phyloP scores from a whole-genome alignment of 805 yeast species.

The Peterozyma xylosa region DNA sequence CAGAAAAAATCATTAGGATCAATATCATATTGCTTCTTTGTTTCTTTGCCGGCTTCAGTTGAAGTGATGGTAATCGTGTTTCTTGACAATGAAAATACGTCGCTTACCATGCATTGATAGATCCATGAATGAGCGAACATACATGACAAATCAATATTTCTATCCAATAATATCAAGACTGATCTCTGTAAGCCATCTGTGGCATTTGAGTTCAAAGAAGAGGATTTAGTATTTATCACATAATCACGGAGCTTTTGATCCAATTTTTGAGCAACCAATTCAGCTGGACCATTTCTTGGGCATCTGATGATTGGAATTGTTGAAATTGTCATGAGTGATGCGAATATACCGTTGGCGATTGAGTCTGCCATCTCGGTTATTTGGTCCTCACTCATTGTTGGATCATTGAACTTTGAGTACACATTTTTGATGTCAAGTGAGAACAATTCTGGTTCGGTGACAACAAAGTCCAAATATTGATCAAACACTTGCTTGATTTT shows the following conservation, averaged over 20 bases:
- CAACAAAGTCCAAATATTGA: constrained; percentile 87
- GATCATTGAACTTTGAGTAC: constrained; percentile 64
- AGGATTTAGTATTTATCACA: constrained; percentile 57
- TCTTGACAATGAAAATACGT: constrained; percentile 74
- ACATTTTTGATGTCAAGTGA: constrained; percentile 63
- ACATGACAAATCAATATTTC: constrained; percentile 84
- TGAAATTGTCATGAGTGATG: constrained; percentile 69
- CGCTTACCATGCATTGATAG: constrained; percentile 93
- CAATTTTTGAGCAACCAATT: constrained; percentile 79
- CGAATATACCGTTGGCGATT: constrained; percentile 75
- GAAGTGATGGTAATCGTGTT: constrained; percentile 67
- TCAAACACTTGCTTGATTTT: constrained; percentile 86
- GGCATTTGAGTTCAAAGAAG: constrained; percentile 9
- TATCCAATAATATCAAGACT: constrained; percentile 76
- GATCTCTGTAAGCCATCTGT: constrained; percentile 39
- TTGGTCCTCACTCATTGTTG: constrained; percentile 64
- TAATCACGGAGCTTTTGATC: constrained; percentile 83
- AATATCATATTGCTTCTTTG: constrained; percentile 66
- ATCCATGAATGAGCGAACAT: constrained; percentile 98
- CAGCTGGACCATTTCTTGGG: constrained; percentile 92
- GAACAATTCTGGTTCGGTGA: constrained; percentile 87
- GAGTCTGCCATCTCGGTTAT: constrained; percentile 62
- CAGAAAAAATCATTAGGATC: constrained; percentile 95
- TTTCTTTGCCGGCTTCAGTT: constrained; percentile 21
- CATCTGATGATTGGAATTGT: constrained; percentile 87